Percentiles rank a stretch among this genome's conserved stretches.
These are phyloP conservation scores for Stachybotrys chartarum DNA, from an alignment of 2,329 filamentous ascomycete genomes.

Conservation along the genomic window DNA sequence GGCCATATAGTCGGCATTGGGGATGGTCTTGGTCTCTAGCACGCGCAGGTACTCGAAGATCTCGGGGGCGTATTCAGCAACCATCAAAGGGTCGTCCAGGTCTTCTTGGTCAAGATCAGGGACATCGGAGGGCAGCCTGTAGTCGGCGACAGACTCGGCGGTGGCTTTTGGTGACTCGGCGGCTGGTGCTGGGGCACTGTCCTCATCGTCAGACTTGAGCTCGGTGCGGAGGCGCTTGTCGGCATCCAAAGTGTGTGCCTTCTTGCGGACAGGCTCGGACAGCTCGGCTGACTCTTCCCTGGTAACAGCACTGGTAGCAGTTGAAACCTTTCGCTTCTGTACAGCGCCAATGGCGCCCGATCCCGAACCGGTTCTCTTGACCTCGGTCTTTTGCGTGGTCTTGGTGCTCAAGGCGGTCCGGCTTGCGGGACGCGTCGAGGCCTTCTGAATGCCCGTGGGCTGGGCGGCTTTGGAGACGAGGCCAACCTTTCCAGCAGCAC, in stretches of 20 bases:
- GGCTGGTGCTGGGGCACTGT: neutral
- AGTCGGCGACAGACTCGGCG: constrained; percentile 12
- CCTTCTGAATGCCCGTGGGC: constrained; percentile 76
- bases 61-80: constrained; percentile 91
- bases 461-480: constrained; percentile 75
- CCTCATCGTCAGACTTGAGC: neutral
- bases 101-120: constrained; percentile 80
- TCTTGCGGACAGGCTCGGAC: constrained; percentile 63
- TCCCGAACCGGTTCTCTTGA: constrained; percentile 66
- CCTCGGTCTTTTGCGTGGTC: constrained; percentile 56
- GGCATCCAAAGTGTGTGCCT: constrained; percentile 45
- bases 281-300: constrained; percentile 54
- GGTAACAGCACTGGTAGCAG: constrained; percentile 42
- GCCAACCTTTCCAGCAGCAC: constrained; percentile 52
- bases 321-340: constrained; percentile 60
- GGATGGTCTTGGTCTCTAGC: constrained; percentile 70
- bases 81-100: constrained; percentile 90
- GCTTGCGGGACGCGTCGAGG: constrained; percentile 45
- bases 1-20: constrained; percentile 91
- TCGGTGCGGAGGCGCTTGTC: constrained; percentile 34
- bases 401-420: constrained; percentile 60
- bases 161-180: constrained; percentile 19
- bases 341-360: constrained; percentile 56
- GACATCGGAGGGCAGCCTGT: constrained; percentile 18
- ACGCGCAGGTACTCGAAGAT: constrained; percentile 95